Evolutionary conservation across 129 eudicot species (phyloP).

Genomic region (Arctium lappa): DNA sequence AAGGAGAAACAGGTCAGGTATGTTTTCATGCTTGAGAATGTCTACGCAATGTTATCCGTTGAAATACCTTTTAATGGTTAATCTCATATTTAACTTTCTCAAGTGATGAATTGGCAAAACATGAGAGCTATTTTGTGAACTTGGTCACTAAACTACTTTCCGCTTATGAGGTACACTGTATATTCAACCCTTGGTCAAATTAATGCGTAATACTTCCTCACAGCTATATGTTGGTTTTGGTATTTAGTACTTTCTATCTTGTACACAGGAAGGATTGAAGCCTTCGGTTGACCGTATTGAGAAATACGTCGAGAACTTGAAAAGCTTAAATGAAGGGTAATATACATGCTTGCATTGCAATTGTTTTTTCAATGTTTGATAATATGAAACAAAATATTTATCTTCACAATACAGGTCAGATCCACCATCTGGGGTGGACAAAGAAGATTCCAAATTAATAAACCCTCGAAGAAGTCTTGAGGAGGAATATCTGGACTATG

Average conservation of each 20-base stretch:
- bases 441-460: slow-evolving; percentile 45
- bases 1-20: slow-evolving; percentile 79
- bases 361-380: slow-evolving; percentile 1
- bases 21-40: slow-evolving; percentile 6
- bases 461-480: slow-evolving; percentile 82
- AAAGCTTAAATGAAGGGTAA: slow-evolving; percentile 71
- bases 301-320: slow-evolving; percentile 75
- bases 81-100: slow-evolving; percentile 10
- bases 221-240: neutral
- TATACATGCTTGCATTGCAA: neutral
- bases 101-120: slow-evolving; percentile 81
- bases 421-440: slow-evolving; percentile 36
- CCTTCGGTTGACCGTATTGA: slow-evolving; percentile 75
- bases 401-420: slow-evolving; percentile 36
- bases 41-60: neutral
- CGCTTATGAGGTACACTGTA: slow-evolving; percentile 58
- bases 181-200: neutral
- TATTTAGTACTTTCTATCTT: neutral
- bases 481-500: slow-evolving; percentile 91
- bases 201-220: neutral
- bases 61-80: slow-evolving; percentile 5
- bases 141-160: slow-evolving; percentile 74
- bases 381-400: neutral
- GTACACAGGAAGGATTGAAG: slow-evolving; percentile 66
- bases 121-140: slow-evolving; percentile 73